Evolutionary conservation across 306 rosid species (phyloP).

Genomic region (Glycine soja): DNA sequence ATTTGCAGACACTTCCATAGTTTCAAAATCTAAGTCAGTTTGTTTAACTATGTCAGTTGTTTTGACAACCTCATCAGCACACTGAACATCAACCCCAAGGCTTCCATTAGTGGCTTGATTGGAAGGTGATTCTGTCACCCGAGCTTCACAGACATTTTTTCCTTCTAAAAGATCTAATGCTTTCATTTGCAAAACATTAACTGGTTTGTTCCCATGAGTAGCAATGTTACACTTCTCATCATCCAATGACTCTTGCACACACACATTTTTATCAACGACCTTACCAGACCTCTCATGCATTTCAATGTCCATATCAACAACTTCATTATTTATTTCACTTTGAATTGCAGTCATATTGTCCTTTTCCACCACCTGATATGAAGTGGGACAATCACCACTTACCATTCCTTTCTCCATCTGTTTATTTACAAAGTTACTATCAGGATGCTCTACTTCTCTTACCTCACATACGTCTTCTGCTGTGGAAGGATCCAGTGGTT

Average conservation of each 20-base stretch:
- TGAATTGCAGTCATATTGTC: slow-evolving; percentile 41
- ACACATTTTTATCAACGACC: slow-evolving; percentile 47
- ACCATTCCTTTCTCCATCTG: slow-evolving; percentile 50
- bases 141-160: slow-evolving; percentile 37
- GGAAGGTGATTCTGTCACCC: slow-evolving; percentile 49
- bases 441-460: slow-evolving; percentile 60
- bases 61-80: slow-evolving; percentile 56
- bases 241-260: slow-evolving; percentile 44
- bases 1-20: slow-evolving; percentile 55
- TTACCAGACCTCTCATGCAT: slow-evolving; percentile 51
- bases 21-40: slow-evolving; percentile 49
- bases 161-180: slow-evolving; percentile 49
- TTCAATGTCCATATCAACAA: slow-evolving; percentile 47
- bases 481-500: slow-evolving; percentile 51
- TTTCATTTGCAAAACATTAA: slow-evolving; percentile 40
- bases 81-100: slow-evolving; percentile 52
- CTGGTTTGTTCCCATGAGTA: slow-evolving; percentile 44
- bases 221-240: slow-evolving; percentile 51
- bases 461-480: slow-evolving; percentile 61
- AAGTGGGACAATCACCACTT: slow-evolving; percentile 45
- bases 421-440: slow-evolving; percentile 49
- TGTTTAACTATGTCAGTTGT: slow-evolving; percentile 52
- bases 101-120: slow-evolving; percentile 47
- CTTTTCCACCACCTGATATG: slow-evolving; percentile 50
- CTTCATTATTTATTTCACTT: slow-evolving; percentile 54